Percentiles rank a stretch among this genome's conserved stretches.
Conservation (phyloP, 2,329 filamentous ascomycete species). For the Incumbomyces lentus region DNA sequence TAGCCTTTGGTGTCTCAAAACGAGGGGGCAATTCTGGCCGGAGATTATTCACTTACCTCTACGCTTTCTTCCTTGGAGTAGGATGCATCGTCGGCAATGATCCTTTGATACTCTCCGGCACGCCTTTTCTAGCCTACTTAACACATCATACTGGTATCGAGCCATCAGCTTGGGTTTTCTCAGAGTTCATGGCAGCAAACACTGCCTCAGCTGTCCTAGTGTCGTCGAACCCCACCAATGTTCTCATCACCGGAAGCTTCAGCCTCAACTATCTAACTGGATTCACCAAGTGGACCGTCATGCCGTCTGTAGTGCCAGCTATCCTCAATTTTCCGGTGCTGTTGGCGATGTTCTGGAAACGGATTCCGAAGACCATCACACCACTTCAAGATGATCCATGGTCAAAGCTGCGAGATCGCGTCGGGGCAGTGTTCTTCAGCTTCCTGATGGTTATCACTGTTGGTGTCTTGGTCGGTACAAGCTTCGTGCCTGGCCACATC, state of each 20-base stretch:
- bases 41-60: constrained; percentile 19
- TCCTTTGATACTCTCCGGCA: constrained; percentile 20
- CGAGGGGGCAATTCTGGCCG: constrained; percentile 18
- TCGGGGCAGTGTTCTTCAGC: constrained; percentile 18
- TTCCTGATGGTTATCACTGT: constrained; percentile 19
- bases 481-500: constrained; percentile 18
- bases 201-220: constrained; percentile 66
- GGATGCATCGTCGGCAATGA: constrained; percentile 21
- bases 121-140: constrained; percentile 21
- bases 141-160: constrained; percentile 17
- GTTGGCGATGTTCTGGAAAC: constrained; percentile 19
- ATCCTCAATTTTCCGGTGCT: constrained; percentile 18
- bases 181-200: constrained; percentile 28
- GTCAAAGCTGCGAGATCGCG: constrained; percentile 18
- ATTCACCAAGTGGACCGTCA: constrained; percentile 21
- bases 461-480: constrained; percentile 20
- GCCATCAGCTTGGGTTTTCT: constrained; percentile 20
- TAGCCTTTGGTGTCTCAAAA: constrained; percentile 20
- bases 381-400: constrained; percentile 19
- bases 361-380: constrained; percentile 17
- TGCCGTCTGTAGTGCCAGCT: constrained; percentile 20
- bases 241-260: constrained; percentile 20
- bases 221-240: constrained; percentile 60
- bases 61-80: constrained; percentile 18
- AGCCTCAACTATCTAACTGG: constrained; percentile 19